phyloP scores from a whole-genome alignment of 2,329 filamentous ascomycete species.

The Trichoderma sp. region DNA sequence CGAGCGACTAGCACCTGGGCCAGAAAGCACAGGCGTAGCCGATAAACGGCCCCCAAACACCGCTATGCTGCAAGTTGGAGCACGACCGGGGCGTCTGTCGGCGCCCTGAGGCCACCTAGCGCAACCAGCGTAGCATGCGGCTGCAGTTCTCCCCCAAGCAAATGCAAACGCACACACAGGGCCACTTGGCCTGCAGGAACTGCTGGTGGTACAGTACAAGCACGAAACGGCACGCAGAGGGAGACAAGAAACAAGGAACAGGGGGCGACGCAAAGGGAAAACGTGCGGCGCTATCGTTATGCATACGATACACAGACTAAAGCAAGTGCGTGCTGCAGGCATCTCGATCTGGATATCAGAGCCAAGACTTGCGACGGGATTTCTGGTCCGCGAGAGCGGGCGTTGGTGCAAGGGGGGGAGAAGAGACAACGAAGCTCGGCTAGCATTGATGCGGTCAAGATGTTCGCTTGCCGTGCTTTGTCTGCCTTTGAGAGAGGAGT shows the following conservation, averaged over 20 bases:
- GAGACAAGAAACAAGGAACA: not conserved
- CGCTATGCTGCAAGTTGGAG: not conserved
- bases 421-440: slow-evolving; percentile 15
- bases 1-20: not conserved
- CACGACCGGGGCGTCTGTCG: not conserved
- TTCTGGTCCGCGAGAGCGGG: not conserved
- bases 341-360: slow-evolving; percentile 24
- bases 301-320: slow-evolving; percentile 24
- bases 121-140: slow-evolving; percentile 9
- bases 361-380: slow-evolving; percentile 1
- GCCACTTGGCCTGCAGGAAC: slow-evolving; percentile 17
- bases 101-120: not conserved
- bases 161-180: not conserved
- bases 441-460: slow-evolving; percentile 24
- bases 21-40: not conserved
- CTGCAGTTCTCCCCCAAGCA: not conserved
- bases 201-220: not conserved
- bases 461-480: not conserved
- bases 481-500: not conserved
- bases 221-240: not conserved
- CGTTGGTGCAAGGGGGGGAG: not conserved
- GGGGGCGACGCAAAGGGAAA: slow-evolving; percentile 3
- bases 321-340: slow-evolving; percentile 24
- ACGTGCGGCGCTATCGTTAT: slow-evolving; percentile 23
- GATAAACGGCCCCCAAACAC: slow-evolving; percentile 15